phyloP scores from a whole-genome alignment of 257 asterid genomes.

The Salvia hispanica region DNA sequence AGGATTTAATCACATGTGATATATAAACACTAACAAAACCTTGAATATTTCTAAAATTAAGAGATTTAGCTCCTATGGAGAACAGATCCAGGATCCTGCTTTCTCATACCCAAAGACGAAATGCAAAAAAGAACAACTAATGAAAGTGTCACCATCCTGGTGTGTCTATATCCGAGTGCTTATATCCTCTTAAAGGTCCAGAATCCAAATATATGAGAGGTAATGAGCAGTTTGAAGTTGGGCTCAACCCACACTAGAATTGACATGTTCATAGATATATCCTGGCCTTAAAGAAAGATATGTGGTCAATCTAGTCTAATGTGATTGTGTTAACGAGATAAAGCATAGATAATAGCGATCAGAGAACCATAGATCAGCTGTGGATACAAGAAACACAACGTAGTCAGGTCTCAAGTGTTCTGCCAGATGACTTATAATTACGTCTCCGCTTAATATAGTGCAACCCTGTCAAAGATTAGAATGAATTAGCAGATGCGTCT shows the following conservation, averaged over 20 bases:
- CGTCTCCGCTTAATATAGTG: slow-evolving; percentile 95
- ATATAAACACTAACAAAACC: too few species aligned
- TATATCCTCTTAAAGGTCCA: background rate
- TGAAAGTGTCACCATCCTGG: background rate
- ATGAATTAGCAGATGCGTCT: slow-evolving; percentile 15
- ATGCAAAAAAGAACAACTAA: background rate
- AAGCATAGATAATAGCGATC: slow-evolving; percentile 17
- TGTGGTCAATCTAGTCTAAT: too few species aligned
- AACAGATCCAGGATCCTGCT: background rate
- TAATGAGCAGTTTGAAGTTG: background rate
- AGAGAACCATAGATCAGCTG: background rate
- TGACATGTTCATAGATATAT: background rate
- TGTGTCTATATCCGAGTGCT: background rate
- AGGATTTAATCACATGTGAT: background rate
- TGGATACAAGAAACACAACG: slow-evolving; percentile 98
- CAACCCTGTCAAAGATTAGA: slow-evolving; percentile 65
- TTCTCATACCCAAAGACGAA: slow-evolving; percentile 1
- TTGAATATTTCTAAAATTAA: background rate
- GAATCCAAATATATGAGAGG: slow-evolving; percentile 8
- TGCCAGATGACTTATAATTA: slow-evolving; percentile 81
- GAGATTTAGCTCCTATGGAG: slow-evolving; percentile 6
- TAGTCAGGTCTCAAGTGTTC: slow-evolving; percentile 72
- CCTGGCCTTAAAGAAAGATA: background rate
- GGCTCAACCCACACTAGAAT: background rate
- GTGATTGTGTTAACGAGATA: slow-evolving; percentile 9